These are phyloP conservation scores for Nasturtium officinale DNA, from an alignment of 345 rosid species.

Conservation along the genomic window DNA sequence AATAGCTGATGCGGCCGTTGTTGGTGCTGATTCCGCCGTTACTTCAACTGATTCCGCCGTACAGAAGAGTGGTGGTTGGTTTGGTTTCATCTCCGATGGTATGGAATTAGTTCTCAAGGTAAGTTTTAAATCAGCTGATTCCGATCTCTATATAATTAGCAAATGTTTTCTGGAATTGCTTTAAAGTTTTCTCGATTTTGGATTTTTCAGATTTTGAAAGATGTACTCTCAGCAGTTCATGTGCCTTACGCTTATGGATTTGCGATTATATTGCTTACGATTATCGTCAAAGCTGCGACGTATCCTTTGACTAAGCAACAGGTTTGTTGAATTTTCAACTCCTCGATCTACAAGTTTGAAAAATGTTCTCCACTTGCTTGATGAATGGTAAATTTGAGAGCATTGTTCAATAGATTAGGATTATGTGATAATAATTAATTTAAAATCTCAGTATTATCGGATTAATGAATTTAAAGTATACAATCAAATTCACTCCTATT, in stretches of 20 bases:
- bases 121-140: conserved; percentile 10
- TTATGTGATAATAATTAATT: too few species aligned
- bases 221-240: conserved; percentile 73
- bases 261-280: conserved; percentile 86
- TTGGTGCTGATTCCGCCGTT: conserved; percentile 51
- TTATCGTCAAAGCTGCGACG: conserved; percentile 79
- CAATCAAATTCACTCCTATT: too few species aligned
- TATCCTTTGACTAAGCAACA: conserved; percentile 91
- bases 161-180: conserved; percentile 13
- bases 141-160: not conserved
- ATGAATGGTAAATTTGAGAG: too few species aligned
- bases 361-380: not conserved
- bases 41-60: conserved; percentile 52
- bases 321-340: conserved; percentile 37
- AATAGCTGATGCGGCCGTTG: conserved; percentile 82
- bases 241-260: conserved; percentile 92
- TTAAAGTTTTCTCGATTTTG: not conserved
- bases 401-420: not conserved
- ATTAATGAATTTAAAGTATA: too few species aligned
- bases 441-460: too few species aligned
- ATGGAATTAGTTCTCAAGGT: conserved; percentile 97
- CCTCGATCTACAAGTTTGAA: not conserved
- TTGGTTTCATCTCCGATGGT: conserved; percentile 80
- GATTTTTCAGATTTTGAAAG: conserved; percentile 68
- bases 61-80: conserved; percentile 91